Conservation (phyloP, 352 stramenopile genomes). For the Phytophthora nicotianae region DNA sequence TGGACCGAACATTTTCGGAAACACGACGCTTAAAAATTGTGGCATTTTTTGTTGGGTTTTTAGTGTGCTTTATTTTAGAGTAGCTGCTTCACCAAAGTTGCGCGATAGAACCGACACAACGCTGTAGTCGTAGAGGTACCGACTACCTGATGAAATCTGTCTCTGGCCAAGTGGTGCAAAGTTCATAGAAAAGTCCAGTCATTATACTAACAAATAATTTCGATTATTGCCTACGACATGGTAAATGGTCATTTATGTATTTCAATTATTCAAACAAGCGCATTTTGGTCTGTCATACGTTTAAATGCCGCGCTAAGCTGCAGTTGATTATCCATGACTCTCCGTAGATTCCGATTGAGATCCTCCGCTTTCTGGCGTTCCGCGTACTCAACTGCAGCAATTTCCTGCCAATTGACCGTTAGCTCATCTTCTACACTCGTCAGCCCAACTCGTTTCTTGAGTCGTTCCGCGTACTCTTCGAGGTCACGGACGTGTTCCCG, state of each 20-base stretch:
- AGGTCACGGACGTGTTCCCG: constrained; percentile 26
- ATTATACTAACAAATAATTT: no score
- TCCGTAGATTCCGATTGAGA: constrained; percentile 25
- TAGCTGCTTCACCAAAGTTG: no score
- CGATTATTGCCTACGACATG: no score
- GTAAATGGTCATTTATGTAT: no score
- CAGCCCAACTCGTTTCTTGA: constrained; percentile 14
- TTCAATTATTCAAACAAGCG: not conserved
- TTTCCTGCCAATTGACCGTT: constrained; percentile 20
- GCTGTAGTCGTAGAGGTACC: no score
- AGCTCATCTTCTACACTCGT: not conserved
- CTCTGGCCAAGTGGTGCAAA: no score
- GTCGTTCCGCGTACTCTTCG: constrained; percentile 19
- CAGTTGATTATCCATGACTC: constrained; percentile 19
- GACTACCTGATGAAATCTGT: no score
- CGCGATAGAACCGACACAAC: no score
- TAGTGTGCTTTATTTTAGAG: no score
- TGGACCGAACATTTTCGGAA: not conserved
- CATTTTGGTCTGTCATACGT: not conserved
- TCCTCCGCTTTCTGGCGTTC: constrained; percentile 30
- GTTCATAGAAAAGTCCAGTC: no score
- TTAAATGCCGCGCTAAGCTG: constrained; percentile 4
- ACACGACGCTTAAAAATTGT: constrained; percentile 3
- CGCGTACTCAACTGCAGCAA: constrained; percentile 13
- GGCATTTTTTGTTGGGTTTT: no score